Conservation (phyloP, 2,329 filamentous ascomycete genomes). For the Myriosclerotinia duriaeana region DNA sequence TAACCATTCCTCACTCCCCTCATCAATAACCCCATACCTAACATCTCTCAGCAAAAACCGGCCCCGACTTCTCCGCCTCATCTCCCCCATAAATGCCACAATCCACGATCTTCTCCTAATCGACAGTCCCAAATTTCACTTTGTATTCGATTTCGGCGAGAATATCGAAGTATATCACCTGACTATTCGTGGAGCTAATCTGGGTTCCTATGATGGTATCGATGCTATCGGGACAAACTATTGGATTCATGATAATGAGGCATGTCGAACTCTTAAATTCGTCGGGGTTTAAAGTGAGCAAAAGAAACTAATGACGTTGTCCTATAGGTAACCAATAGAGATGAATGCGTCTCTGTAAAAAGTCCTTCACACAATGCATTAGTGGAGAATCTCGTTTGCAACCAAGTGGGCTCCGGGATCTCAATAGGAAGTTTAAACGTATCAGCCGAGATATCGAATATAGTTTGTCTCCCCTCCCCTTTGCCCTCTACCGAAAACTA, state of each 20-base stretch:
- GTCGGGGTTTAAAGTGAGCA: background rate
- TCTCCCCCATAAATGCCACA: conserved; percentile 30
- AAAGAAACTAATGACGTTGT: background rate
- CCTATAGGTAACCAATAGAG: conserved; percentile 39
- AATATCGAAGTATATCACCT: conserved; percentile 44
- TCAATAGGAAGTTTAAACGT: conserved; percentile 42
- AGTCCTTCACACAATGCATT: conserved; percentile 42
- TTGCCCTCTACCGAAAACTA: too few species aligned
- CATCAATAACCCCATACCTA: conserved; percentile 40
- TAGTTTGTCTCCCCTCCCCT: background rate
- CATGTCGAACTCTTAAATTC: background rate
- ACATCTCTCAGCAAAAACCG: conserved; percentile 41
- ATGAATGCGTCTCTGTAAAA: conserved; percentile 44
- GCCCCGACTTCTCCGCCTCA: conserved; percentile 32
- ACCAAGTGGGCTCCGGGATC: conserved; percentile 42
- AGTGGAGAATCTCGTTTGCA: conserved; percentile 43
- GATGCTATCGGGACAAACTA: conserved; percentile 42
- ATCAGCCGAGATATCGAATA: conserved; percentile 22
- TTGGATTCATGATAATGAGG: conserved; percentile 43
- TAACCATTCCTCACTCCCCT: conserved; percentile 28
- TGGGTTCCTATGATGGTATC: conserved; percentile 44
- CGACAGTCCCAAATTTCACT: conserved; percentile 42
- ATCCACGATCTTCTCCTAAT: conserved; percentile 35
- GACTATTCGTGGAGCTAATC: conserved; percentile 42
- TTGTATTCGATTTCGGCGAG: conserved; percentile 41